Evolutionary conservation across 2,329 filamentous ascomycete genomes (phyloP), one percentile per base, ranked within the genome.

Genomic region (Trichoderma lentiforme): DNA sequence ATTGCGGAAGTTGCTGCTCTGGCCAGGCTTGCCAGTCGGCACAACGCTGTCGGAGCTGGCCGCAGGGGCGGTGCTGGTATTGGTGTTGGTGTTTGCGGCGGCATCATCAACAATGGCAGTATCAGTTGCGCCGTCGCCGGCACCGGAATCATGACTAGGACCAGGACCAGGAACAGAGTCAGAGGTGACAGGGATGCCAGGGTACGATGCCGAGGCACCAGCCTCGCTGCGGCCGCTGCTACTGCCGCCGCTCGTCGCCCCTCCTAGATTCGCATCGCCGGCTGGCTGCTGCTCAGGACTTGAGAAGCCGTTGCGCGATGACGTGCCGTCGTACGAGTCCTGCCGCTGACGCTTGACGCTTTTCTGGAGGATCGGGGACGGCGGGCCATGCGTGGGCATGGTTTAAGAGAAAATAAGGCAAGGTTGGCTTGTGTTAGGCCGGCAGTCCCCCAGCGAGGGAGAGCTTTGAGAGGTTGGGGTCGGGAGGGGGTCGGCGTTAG

Each of bases 1-100:
- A 81, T 95, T 95, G 77, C 93, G 91, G 78, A 95, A 95, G 75
- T 86, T 90, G 80, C 86, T 90, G 80, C 88, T 89, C 80, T 90
- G 87, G 11, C 86, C 86, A 15, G 84, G 80, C 77, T 88, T 89
- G 65, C 79, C 78, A 47, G 80, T 77, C 28, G 78, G 75, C 51
- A 77, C 77, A 64, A 78, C 77, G 74, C 67, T 79, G 76, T 69
- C 47, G 39, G 71, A 75, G 72, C 77, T 76, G 74, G 81, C 39
- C 15, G 57, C 36, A 32, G 36, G 26, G 32, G 39, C 57, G 6
- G 78, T 26, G n/a, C 11, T 51, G 21, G 28, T 56, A 14, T 21
- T 56, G 63, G 70, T 51, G 21, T 18, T 32, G 57, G 51, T 24
- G 11, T 32, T 26, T 26, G 24, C 51, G 14, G 39, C 43, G 39